Evolutionary conservation across 2,329 filamentous ascomycete genomes (phyloP).

Genomic region (Fusarium haematococcum): DNA sequence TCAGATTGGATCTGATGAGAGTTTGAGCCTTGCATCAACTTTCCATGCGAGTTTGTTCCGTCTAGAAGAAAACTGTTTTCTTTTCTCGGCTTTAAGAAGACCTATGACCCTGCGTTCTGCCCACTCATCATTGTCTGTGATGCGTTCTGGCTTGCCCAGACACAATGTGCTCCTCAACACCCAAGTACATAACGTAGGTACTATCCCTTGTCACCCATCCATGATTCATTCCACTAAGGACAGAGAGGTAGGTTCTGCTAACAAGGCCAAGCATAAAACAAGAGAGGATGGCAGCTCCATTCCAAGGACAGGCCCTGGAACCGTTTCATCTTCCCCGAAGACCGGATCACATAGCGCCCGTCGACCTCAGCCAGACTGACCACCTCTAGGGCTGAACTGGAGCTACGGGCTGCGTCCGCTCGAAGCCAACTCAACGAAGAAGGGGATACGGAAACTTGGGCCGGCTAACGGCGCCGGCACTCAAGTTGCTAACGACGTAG

Average conservation of each 20-base stretch:
- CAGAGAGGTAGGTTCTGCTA: slow-evolving; percentile 4
- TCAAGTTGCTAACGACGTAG: slow-evolving; percentile 18
- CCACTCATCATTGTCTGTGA: background rate
- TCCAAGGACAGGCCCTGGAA: slow-evolving; percentile 19
- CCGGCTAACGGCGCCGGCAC: slow-evolving; percentile 39
- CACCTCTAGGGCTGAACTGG: slow-evolving; percentile 45
- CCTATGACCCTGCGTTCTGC: background rate
- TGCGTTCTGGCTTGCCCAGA: background rate
- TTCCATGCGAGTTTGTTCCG: background rate
- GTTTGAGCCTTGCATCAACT: background rate
- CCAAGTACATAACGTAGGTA: background rate
- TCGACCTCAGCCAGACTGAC: slow-evolving; percentile 32
- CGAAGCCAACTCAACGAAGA: slow-evolving; percentile 30
- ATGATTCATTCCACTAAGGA: background rate
- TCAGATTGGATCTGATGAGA: background rate
- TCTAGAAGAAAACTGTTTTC: background rate
- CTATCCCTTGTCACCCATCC: background rate
- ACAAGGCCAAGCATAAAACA: slow-evolving; percentile 16
- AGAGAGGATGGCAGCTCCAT: background rate
- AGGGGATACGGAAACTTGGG: slow-evolving; percentile 32
- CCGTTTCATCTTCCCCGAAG: slow-evolving; percentile 36
- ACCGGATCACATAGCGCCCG: slow-evolving; percentile 41
- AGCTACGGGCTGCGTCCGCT: slow-evolving; percentile 33
- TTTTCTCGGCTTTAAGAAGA: background rate
- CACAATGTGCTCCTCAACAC: background rate